phyloP scores from a whole-genome alignment of 2,329 filamentous ascomycete species.

The Sporothrix protearum region DNA sequence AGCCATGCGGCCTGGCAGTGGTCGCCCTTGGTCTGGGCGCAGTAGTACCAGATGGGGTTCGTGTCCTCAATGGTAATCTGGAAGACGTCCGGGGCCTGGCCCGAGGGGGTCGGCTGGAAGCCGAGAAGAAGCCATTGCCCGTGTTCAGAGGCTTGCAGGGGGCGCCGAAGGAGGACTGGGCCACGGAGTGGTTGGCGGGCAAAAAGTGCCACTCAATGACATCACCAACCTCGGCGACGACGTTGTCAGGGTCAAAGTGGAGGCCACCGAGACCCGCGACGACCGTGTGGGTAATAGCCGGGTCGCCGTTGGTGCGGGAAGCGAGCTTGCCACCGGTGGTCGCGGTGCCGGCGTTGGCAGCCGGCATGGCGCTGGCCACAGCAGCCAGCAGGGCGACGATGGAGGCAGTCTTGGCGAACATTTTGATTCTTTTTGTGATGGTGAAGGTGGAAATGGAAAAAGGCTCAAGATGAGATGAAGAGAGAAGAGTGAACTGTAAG shows the following conservation, averaged over 20 bases:
- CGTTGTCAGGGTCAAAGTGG: slow-evolving; percentile 48
- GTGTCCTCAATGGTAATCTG: slow-evolving; percentile 43
- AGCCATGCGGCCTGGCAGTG: slow-evolving; percentile 51
- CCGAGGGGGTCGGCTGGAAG: slow-evolving; percentile 39
- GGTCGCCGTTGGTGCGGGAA: slow-evolving; percentile 37
- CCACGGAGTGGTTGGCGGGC: slow-evolving; percentile 42
- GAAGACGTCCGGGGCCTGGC: slow-evolving; percentile 43
- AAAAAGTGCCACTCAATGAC: slow-evolving; percentile 55
- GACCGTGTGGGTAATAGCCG: slow-evolving; percentile 45
- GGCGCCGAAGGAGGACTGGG: slow-evolving; percentile 41
- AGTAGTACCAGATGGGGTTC: slow-evolving; percentile 46
- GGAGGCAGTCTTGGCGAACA: slow-evolving; percentile 24
- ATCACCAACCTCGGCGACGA: slow-evolving; percentile 49
- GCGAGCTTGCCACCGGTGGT: slow-evolving; percentile 27
- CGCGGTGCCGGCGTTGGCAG: slow-evolving; percentile 30
- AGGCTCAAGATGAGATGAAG: not conserved
- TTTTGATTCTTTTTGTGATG: slow-evolving; percentile 12
- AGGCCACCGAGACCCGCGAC: slow-evolving; percentile 46
- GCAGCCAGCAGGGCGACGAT: slow-evolving; percentile 29
- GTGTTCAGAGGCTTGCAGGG: slow-evolving; percentile 43
- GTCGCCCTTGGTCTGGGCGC: slow-evolving; percentile 40
- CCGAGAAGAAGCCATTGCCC: slow-evolving; percentile 42
- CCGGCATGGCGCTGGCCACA: slow-evolving; percentile 35
- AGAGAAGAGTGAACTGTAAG: not conserved
- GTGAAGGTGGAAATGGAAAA: not conserved